phyloP scores from a whole-genome alignment of 2,329 filamentous ascomycete species.

The Exophiala phaeomuriformis region DNA sequence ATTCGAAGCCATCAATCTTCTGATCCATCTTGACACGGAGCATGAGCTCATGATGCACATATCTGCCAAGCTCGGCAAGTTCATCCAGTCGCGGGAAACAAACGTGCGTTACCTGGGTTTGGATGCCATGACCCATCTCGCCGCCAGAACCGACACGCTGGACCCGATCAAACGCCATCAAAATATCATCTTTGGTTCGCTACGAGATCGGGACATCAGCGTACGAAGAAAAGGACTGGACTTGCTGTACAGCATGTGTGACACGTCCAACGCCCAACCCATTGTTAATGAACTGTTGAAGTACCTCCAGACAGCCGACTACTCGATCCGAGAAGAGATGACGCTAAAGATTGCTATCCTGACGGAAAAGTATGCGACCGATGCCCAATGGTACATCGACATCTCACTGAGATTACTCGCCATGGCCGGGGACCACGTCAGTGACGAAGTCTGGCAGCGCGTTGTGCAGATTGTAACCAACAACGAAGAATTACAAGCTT shows the following conservation, averaged over 20 bases:
- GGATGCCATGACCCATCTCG: conserved; percentile 97
- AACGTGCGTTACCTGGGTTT: conserved; percentile 94
- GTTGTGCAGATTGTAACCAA: conserved; percentile 99
- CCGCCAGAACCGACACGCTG: conserved; percentile 83
- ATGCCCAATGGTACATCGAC: conserved; percentile 98
- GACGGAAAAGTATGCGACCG: conserved; percentile 96
- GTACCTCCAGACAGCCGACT: conserved; percentile 93
- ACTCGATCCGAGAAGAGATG: conserved; percentile 98
- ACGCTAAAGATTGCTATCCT: conserved; percentile 97
- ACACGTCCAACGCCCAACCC: conserved; percentile 83
- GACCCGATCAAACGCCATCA: conserved; percentile 98
- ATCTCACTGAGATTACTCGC: conserved; percentile 90
- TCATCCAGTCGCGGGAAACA: conserved; percentile 93
- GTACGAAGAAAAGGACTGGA: conserved; percentile 93
- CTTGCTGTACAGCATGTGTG: conserved; percentile 98
- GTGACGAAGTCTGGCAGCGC: conserved; percentile 97
- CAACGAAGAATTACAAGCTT: conserved; percentile 95
- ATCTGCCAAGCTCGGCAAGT: conserved; percentile 80
- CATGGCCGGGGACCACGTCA: conserved; percentile 96
- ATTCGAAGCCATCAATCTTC: conserved; percentile 96
- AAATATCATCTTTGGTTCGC: conserved; percentile 85
- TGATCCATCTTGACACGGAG: conserved; percentile 95
- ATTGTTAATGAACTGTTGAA: conserved; percentile 91
- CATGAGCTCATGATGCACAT: conserved; percentile 94
- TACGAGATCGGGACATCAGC: conserved; percentile 94